Base-by-base conservation (phyloP, 148 eudicot species). In the Chenopodium berlandieri region DNA sequence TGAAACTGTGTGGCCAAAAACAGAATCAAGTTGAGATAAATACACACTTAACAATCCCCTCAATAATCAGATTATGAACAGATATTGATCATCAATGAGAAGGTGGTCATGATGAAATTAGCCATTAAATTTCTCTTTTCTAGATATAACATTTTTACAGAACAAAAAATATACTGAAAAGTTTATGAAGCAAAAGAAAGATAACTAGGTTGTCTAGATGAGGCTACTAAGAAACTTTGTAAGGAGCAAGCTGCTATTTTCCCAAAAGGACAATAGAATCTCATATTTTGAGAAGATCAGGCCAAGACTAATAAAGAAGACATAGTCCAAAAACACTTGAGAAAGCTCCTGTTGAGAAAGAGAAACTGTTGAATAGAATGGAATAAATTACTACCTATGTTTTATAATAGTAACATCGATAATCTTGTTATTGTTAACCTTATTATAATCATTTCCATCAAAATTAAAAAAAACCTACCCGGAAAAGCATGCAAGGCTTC, bases 401-500 rank as follows among this genome's bases (percentile, higher is more conserved):
- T 5, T 40, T 40, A 40, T 40, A 40, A 40, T 40, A 40, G 44
- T 40, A 40, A 40, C 44, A 40, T 40, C 44, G 44, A 40, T 0
- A 40, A 40, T 40, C 44, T 40, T 40, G 44, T 40, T 40, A 5
- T 40, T 40, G 44, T 40, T 40, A 40, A 40, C 44, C 44, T 40
- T 40, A 40, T 40, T 40, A 40, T 40, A 66, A 27, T 16, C 4
- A 75, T 37, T 40, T 77, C 52, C 69, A 62, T 40, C 58, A 74
- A 78, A 75, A 50, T 13, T 5, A 3, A n/a, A 25, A 23, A 73
- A 13, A 81, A 17, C 79, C 63, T 83, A 94, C 97, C 98, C 62
- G 95, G 97, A 88, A 91, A 93, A 78, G 94, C 93, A 71, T 74
- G 91, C 78, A 94, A 85, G 12, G 98, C 97, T 75, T 90, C 90